Conservation (phyloP, 73 alveolate species). For the Paramecium tetraurelia region DNA sequence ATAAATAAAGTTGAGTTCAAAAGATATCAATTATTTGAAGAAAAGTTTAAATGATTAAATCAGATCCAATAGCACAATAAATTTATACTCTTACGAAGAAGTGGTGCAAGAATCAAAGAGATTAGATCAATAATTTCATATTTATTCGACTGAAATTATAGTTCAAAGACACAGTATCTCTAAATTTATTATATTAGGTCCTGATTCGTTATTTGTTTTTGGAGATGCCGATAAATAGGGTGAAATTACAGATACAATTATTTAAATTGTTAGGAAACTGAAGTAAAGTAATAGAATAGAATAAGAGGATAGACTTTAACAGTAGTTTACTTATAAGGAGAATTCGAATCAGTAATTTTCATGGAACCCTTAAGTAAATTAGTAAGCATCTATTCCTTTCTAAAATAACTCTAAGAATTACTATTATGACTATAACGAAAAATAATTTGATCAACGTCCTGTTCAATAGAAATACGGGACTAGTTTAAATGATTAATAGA, state of each 20-base stretch:
- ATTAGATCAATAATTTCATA: background rate
- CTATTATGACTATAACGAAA: background rate
- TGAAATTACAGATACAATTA: background rate
- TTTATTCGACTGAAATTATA: background rate
- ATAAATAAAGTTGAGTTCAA: background rate
- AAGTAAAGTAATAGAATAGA: background rate
- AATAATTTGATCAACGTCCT: background rate
- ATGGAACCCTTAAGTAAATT: background rate
- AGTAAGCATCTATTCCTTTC: background rate
- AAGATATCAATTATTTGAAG: background rate
- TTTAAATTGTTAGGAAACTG: background rate
- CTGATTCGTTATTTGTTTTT: background rate
- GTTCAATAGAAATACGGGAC: background rate
- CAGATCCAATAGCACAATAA: background rate
- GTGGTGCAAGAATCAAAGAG: background rate
- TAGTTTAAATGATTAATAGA: background rate
- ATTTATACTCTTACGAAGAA: background rate
- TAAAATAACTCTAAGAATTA: background rate
- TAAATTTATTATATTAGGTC: background rate
- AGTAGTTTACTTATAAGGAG: background rate
- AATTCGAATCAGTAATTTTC: background rate
- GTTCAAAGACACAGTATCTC: background rate
- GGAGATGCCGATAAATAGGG: background rate
- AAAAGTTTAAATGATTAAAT: background rate
- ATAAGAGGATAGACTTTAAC: background rate